Evolutionary conservation across 148 eudicot species (phyloP), one percentile per base, ranked within the genome.

Genomic region (Rheum nobile): DNA sequence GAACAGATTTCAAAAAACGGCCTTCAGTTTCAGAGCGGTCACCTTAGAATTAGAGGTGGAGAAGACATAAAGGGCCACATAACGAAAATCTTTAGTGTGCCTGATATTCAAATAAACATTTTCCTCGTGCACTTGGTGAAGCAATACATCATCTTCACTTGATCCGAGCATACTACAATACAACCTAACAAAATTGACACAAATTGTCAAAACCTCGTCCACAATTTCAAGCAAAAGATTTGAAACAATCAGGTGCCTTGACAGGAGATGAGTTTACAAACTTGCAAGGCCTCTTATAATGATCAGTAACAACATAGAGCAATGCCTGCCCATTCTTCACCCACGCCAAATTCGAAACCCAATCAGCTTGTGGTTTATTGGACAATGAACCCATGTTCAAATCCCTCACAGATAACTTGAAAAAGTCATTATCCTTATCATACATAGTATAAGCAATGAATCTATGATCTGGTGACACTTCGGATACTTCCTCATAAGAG

Each of bases 391-490:
- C 90, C 71, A 83, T 84, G 79, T 84, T 85, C 81, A 91, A 77
- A 72, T 94, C 93, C 55, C 93, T 82, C 57, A 91, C 97, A 12
- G 88, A 94, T 78, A 94, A 82, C 84, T 82, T 91, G 80, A 91
- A 91, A 81, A 73, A 88, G 80, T 91, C 96, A 71, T 89, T 91
- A 74, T 94, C 98, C 83, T 94, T 94, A 76, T 91, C 98, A 78
- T 88, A 94, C 97, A 94, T 91, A 61, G 95, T 89, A 80, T 94
- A 94, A 16, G 97, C 98, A 80, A 94, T 85, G 84, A 76, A 86
- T 19, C 85, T 87, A 77, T 94, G 98, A 83, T 94, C 98, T 12
- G 98, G 97, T 12, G 97, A 94, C 71, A 94, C 85, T 79, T 94
- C 98, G 21, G 97, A 91, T 39, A 89, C 47, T 84, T 91, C 98